A percentile compares a stretch with the other conserved stretches of the same genome.
These are phyloP conservation scores for Cutaneotrichosporon dermatis DNA, from an alignment of 1,284 basidiomycete genomes.

Conservation along the genomic window DNA sequence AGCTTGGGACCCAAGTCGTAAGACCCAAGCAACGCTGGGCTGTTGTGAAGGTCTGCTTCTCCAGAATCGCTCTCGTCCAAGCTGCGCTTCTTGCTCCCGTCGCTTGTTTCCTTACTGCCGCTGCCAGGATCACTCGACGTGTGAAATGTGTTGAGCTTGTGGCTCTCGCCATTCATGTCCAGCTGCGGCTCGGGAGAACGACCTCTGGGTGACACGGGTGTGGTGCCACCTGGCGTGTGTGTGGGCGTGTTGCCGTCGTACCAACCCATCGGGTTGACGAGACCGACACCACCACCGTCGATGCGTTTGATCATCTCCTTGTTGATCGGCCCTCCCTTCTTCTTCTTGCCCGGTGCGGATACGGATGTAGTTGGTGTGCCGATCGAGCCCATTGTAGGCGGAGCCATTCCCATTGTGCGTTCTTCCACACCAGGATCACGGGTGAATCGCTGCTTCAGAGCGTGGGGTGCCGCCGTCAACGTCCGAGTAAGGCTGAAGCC, in stretches of 20 bases:
- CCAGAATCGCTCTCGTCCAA: not conserved
- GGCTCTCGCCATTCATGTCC: not conserved
- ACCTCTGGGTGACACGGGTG: not conserved
- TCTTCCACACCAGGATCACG: not conserved
- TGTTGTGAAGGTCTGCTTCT: not conserved
- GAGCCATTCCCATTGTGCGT: not conserved
- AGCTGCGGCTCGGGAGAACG: not conserved
- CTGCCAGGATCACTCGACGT: not conserved
- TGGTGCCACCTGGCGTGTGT: not conserved
- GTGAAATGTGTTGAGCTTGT: not conserved
- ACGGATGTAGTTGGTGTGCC: too few relatives aligned
- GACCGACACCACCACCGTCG: constrained; percentile 66
- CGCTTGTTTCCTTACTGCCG: not conserved
- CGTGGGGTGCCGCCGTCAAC: constrained; percentile 29
- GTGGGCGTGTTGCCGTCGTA: constrained; percentile 30
- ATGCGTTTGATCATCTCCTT: constrained; percentile 81
- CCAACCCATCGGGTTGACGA: constrained; percentile 72
- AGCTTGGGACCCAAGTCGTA: not conserved
- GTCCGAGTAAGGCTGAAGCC: constrained; percentile 32
- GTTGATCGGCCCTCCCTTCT: constrained; percentile 27
- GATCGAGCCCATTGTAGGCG: not conserved
- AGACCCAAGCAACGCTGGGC: not conserved
- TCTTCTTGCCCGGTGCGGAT: not conserved
- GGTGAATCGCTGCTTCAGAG: constrained; percentile 30
- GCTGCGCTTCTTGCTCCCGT: constrained; percentile 3